Conservation (phyloP, 1,284 basidiomycete species). For the Rhodotorula sp. region DNA sequence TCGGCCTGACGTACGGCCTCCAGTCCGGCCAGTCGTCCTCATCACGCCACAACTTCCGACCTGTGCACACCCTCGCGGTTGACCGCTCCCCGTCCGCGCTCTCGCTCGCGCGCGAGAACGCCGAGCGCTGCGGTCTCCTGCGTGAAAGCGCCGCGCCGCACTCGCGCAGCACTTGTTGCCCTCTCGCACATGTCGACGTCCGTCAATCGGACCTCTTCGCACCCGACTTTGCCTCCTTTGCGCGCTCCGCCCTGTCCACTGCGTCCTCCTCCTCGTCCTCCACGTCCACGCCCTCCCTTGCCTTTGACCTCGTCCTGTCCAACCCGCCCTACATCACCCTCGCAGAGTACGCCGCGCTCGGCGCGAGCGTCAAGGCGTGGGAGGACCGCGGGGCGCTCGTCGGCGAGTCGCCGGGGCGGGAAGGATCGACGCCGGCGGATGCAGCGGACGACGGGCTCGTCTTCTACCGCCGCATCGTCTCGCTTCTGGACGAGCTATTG, state of each 20-base stretch:
- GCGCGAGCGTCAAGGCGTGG: slow-evolving; percentile 67
- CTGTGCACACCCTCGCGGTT: slow-evolving; percentile 63
- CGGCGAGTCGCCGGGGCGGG: slow-evolving; percentile 58
- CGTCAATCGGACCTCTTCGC: slow-evolving; percentile 57
- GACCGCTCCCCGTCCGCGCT: slow-evolving; percentile 72
- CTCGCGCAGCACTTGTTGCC: background rate
- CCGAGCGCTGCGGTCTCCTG: slow-evolving; percentile 52
- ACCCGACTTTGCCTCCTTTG: slow-evolving; percentile 42
- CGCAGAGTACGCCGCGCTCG: slow-evolving; percentile 64
- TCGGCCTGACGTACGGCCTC: slow-evolving; percentile 48
- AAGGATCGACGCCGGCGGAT: background rate
- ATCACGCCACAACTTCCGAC: slow-evolving; percentile 47
- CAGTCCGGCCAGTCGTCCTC: background rate
- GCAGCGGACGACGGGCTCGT: slow-evolving; percentile 60
- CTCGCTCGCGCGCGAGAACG: slow-evolving; percentile 70
- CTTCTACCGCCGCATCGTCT: slow-evolving; percentile 74
- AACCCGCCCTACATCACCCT: slow-evolving; percentile 91
- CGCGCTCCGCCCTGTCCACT: background rate
- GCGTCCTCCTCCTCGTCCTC: background rate
- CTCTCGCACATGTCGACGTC: slow-evolving; percentile 17
- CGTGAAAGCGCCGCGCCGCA: background rate
- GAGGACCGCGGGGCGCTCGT: slow-evolving; percentile 80
- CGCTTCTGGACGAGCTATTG: slow-evolving; percentile 58
- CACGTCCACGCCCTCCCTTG: background rate
- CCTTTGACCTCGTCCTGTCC: slow-evolving; percentile 76